Percentiles rank a stretch among this genome's conserved stretches.
These are phyloP conservation scores for Scytalidium lignicola DNA, from an alignment of 2,329 filamentous ascomycete genomes.

Conservation along the genomic window DNA sequence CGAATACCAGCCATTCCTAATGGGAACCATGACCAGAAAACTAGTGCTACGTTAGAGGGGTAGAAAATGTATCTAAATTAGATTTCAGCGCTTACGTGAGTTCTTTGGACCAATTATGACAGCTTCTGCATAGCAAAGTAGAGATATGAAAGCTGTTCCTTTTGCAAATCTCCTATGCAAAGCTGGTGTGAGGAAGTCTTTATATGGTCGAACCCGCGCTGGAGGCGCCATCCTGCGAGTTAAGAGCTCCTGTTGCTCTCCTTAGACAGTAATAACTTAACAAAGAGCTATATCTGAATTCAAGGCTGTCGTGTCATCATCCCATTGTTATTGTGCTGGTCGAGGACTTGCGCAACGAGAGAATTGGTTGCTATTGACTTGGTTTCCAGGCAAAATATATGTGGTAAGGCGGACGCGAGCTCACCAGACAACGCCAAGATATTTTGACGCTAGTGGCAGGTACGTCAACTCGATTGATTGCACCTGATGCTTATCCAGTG, in stretches of 20 bases:
- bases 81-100: slow-evolving; percentile 50
- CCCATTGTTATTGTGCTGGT: slow-evolving; percentile 10
- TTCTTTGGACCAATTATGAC: slow-evolving; percentile 64
- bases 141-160: slow-evolving; percentile 64
- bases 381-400: slow-evolving; percentile 17
- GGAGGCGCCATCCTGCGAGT: slow-evolving; percentile 24
- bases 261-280: slow-evolving; percentile 13
- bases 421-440: slow-evolving; percentile 5
- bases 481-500: slow-evolving; percentile 1
- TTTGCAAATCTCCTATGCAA: slow-evolving; percentile 82
- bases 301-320: slow-evolving; percentile 12
- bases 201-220: slow-evolving; percentile 31
- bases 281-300: background rate
- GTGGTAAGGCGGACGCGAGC: slow-evolving; percentile 5
- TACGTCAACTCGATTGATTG: slow-evolving; percentile 21
- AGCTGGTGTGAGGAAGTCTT: slow-evolving; percentile 83
- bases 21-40: slow-evolving; percentile 83
- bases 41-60: slow-evolving; percentile 36
- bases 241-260: background rate
- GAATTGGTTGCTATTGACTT: slow-evolving; percentile 19
- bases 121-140: slow-evolving; percentile 68
- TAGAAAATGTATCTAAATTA: slow-evolving; percentile 4
- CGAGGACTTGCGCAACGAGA: slow-evolving; percentile 1
- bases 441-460: slow-evolving; percentile 1
- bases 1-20: slow-evolving; percentile 71